Base-by-base conservation (phyloP, 495 filamentous ascomycete species). In the Cairneyella variabilis region DNA sequence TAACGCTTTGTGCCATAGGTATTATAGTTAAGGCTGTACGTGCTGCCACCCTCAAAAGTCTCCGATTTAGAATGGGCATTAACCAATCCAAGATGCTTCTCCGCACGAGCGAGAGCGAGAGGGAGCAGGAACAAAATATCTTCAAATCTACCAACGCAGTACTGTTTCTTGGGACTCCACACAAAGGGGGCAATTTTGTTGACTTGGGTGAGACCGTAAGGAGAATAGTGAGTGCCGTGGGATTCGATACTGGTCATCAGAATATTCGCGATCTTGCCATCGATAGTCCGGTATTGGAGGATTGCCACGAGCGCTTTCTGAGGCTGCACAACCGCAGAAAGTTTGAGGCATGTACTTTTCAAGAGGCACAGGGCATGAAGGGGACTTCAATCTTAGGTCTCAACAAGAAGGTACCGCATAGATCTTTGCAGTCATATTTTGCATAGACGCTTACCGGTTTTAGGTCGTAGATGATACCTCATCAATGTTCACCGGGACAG, bases 141-240 rank as follows among this genome's bases (percentile, higher is more conserved):
- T 54, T 25, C 42, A 34, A 16, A 1, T 47, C 37, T 10, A 61
- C 59, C n/a, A 10, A n/a, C 5, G 54, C 41, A 3, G 36, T 61
- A 3, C 4, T 61, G 0, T 61, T 61, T 18, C 46, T 61, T 36
- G 59, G 59, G 39, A 61, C 59, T 17, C 59, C 59, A 12, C 59
- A 61, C 20, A 49, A 54, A 0, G 59, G 59, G 10, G 55, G 54
- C 16, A 36, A 40, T 36, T 51, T 12, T 7, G 54, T 51, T 30
- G 54, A 32, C 14, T 39, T 34, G 12, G 59, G 5, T 18, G 50
- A 58, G 40, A 27, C 55, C 1, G 28, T 47, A 1, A 32, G 51
- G 14, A 61, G 27, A 16, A 39, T 61, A 37, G 59, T 22, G 12
- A n/a, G 21, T 37, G 51, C 26, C 0, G 46, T 40, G 1, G 51